Conservation (phyloP, 495 filamentous ascomycete genomes). For the Apiosordaria backusii region DNA sequence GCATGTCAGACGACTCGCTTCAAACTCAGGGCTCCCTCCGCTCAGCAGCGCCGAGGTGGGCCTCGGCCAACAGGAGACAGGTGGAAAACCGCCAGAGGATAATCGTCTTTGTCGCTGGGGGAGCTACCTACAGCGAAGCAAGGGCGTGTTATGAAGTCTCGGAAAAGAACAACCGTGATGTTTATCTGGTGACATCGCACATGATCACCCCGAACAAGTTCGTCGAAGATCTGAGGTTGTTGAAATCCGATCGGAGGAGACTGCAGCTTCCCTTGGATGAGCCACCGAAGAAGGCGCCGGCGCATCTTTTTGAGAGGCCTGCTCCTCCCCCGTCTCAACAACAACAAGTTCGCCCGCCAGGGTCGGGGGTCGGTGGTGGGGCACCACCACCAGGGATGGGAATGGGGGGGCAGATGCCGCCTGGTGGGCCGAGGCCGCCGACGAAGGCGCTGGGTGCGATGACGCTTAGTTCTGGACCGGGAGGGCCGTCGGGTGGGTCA, state of each 20-base stretch:
- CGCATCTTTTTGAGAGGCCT: conserved; percentile 81
- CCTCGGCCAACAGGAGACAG: conserved; percentile 67
- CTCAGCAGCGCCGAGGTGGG: conserved; percentile 90
- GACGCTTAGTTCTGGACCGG: conserved; percentile 27
- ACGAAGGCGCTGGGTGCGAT: conserved; percentile 31
- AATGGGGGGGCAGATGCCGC: conserved; percentile 19
- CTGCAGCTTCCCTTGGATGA: conserved; percentile 78
- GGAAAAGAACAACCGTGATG: conserved; percentile 63
- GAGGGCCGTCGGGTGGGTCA: background rate
- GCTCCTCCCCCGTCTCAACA: conserved; percentile 40
- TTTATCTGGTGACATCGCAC: conserved; percentile 89
- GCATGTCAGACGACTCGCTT: conserved; percentile 51
- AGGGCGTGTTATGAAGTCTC: conserved; percentile 87
- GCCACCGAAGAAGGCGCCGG: conserved; percentile 75
- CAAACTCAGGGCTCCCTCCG: conserved; percentile 72
- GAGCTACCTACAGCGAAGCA: conserved; percentile 87
- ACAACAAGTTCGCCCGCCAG: conserved; percentile 32
- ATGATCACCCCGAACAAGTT: conserved; percentile 82
- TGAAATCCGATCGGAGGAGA: conserved; percentile 67
- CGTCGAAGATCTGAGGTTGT: conserved; percentile 73
- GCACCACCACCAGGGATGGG: conserved; percentile 7
- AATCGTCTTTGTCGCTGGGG: conserved; percentile 93
- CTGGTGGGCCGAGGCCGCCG: conserved; percentile 28
- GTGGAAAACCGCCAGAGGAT: conserved; percentile 85
- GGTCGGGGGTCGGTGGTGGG: conserved; percentile 9